Evolutionary conservation across 2,329 filamentous ascomycete species (phyloP).

Genomic region (Trichoderma koningii): DNA sequence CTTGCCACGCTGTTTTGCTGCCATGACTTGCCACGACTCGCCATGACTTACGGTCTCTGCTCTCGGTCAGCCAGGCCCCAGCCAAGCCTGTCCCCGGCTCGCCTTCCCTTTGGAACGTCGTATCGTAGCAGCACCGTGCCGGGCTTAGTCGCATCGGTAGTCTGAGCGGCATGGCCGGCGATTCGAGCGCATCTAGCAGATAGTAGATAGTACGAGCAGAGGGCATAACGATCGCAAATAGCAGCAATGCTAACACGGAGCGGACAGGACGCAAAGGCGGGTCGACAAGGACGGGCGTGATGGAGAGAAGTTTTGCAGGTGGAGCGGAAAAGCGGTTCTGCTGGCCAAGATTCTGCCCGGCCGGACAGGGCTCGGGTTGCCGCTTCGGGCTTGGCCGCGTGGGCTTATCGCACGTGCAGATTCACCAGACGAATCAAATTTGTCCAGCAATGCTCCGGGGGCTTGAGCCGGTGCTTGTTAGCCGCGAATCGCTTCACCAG

Average conservation of each 20-base stretch:
- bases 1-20: neutral
- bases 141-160: constrained; percentile 17
- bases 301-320: constrained; percentile 24
- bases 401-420: constrained; percentile 9
- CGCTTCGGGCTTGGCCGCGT: constrained; percentile 1
- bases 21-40: neutral
- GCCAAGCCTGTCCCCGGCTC: neutral
- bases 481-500: too few relatives aligned
- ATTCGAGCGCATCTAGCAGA: constrained; percentile 5
- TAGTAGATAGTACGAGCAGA: too few relatives aligned
- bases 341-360: neutral
- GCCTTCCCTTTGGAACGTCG: neutral
- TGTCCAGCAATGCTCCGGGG: constrained; percentile 13
- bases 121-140: constrained; percentile 5
- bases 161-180: constrained; percentile 2
- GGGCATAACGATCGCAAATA: neutral
- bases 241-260: neutral
- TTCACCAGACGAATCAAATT: neutral
- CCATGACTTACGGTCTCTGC: neutral
- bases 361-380: constrained; percentile 16
- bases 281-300: constrained; percentile 9
- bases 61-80: neutral
- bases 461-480: neutral
- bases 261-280: neutral
- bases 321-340: constrained; percentile 25